Evolutionary conservation across 805 yeast species (phyloP).

Genomic region (Groenewaldozyma salmanticensis): DNA sequence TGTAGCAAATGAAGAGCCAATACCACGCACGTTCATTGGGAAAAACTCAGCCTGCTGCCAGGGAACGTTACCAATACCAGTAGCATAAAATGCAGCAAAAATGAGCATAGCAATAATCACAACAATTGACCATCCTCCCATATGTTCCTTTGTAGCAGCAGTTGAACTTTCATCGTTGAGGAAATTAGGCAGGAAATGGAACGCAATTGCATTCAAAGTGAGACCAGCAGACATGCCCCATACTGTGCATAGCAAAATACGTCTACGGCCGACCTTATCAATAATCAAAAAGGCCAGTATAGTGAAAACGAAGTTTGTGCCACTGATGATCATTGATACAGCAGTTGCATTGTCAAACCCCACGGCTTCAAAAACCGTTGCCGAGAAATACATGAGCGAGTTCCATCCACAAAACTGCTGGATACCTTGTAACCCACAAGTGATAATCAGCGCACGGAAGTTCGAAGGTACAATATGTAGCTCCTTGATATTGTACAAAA

Average conservation of each 20-base stretch:
- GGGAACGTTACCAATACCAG: conserved; percentile 95
- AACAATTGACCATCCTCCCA: conserved; percentile 79
- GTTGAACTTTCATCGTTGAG: conserved; percentile 41
- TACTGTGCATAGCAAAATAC: conserved; percentile 64
- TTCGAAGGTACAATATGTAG: conserved; percentile 41
- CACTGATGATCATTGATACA: conserved; percentile 87
- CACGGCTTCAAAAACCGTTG: conserved; percentile 83
- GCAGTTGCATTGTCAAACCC: conserved; percentile 90
- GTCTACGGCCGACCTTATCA: conserved; percentile 82
- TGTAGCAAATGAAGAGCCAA: conserved; percentile 85
- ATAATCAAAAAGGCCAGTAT: conserved; percentile 76
- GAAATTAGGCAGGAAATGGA: conserved; percentile 68
- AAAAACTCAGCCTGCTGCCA: conserved; percentile 97
- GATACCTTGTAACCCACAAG: conserved; percentile 90
- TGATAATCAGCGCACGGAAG: conserved; percentile 79
- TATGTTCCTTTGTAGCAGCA: conserved; percentile 16
- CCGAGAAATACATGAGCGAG: conserved; percentile 89
- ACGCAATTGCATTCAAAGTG: conserved; percentile 77
- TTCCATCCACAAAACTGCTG: conserved; percentile 97
- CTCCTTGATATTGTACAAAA: conserved; percentile 24
- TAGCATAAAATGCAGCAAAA: conserved; percentile 82
- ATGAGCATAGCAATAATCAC: conserved; percentile 77
- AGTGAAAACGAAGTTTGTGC: conserved; percentile 87
- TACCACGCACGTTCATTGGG: conserved; percentile 87
- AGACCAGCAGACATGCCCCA: conserved; percentile 78